Percentiles rank a stretch among this genome's conserved stretches.
These are phyloP conservation scores for Lophiotrema nucula DNA, from an alignment of 495 filamentous ascomycete genomes.

Conservation along the genomic window DNA sequence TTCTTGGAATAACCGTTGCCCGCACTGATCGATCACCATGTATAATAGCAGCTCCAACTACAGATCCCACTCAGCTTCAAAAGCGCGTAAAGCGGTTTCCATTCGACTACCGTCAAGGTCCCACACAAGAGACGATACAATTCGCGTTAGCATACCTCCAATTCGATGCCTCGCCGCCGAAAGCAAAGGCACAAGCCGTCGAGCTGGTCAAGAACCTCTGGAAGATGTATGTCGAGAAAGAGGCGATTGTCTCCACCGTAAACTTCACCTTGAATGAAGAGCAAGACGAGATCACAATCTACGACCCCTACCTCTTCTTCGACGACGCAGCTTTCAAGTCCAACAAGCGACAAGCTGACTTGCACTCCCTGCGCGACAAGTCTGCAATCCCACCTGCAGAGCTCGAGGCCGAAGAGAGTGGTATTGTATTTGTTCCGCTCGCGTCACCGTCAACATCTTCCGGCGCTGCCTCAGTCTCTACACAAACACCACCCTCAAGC, in stretches of 20 bases:
- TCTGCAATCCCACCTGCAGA: conserved; percentile 56
- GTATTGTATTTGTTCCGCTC: conserved; percentile 70
- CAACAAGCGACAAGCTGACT: conserved; percentile 60
- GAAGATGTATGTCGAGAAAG: conserved; percentile 63
- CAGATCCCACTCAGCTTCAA: conserved; percentile 40
- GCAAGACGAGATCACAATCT: conserved; percentile 7
- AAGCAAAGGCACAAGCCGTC: conserved; percentile 46
- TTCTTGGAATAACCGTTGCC: conserved; percentile 65
- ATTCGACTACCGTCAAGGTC: conserved; percentile 55
- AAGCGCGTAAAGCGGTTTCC: conserved; percentile 55
- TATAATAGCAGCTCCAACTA: conserved; percentile 60
- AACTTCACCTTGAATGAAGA: conserved; percentile 13
- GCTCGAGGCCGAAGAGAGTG: conserved; percentile 64
- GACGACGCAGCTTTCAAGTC: conserved; percentile 76
- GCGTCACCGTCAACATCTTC: neutral
- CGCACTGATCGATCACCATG: conserved; percentile 63
- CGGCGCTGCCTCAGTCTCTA: conserved; percentile 2
- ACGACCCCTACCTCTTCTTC: conserved; percentile 50
- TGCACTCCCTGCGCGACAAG: conserved; percentile 58
- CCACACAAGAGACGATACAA: conserved; percentile 39
- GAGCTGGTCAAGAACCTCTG: conserved; percentile 55
- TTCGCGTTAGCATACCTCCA: conserved; percentile 53
- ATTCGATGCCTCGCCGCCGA: conserved; percentile 45
- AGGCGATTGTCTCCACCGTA: conserved; percentile 54
- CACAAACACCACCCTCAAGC: neutral